phyloP scores from a whole-genome alignment of 192 early-diverging fungal species.

The Backusella psychrophila region DNA sequence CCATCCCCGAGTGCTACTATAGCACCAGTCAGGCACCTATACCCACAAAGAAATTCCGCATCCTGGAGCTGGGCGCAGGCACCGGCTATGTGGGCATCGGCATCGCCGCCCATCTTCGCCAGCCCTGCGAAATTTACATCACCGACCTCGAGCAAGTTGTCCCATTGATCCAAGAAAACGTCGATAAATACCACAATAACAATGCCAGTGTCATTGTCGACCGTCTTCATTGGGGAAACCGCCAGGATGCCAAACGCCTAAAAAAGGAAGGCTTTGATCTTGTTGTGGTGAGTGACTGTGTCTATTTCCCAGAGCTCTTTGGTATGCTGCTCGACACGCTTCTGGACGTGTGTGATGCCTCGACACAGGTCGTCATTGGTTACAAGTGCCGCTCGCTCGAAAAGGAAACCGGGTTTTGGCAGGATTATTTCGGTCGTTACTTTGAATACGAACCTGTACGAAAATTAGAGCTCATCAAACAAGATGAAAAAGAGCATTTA shows the following conservation, averaged over 20 bases:
- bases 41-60: conserved; percentile 19
- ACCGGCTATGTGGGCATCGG: conserved; percentile 50
- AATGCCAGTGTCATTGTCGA: conserved; percentile 26
- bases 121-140: conserved; percentile 34
- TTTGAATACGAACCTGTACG: conserved; percentile 49
- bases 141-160: conserved; percentile 50
- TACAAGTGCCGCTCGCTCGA: conserved; percentile 48
- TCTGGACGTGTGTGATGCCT: conserved; percentile 29
- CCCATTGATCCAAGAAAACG: conserved; percentile 44
- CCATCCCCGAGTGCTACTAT: conserved; percentile 43
- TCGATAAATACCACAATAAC: background rate
- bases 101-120: conserved; percentile 33
- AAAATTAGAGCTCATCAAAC: background rate
- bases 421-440: conserved; percentile 48
- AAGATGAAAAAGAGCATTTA: conserved; percentile 7
- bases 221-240: conserved; percentile 46
- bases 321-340: conserved; percentile 37
- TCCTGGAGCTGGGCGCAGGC: conserved; percentile 54
- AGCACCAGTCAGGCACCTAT: background rate
- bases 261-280: conserved; percentile 35
- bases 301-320: conserved; percentile 54
- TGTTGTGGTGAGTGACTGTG: conserved; percentile 46
- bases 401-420: conserved; percentile 53
- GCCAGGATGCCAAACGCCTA: conserved; percentile 24
- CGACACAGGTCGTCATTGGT: conserved; percentile 44